phyloP scores from a whole-genome alignment of 257 asterid species.

The Hygrophila difformis region DNA sequence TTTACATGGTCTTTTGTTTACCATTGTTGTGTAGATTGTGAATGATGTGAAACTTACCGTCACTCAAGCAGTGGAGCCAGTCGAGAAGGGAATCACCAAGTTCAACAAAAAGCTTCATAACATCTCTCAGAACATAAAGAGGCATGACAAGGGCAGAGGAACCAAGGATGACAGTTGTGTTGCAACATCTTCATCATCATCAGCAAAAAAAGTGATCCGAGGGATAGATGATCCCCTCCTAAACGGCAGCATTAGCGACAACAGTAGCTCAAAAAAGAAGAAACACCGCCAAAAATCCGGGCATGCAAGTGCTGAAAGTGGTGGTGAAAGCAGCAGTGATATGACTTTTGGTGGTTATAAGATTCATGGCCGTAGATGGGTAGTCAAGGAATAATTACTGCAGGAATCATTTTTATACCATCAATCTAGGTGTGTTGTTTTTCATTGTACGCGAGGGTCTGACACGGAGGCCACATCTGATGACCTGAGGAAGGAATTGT shows the following conservation, averaged over 20 bases:
- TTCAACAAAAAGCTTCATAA: slow-evolving; percentile 66
- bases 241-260: slow-evolving; percentile 82
- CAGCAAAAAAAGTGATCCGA: slow-evolving; percentile 48
- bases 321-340: slow-evolving; percentile 73
- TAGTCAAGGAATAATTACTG: slow-evolving; percentile 72
- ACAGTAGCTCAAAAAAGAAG: slow-evolving; percentile 53
- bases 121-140: slow-evolving; percentile 84
- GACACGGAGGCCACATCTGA: no score
- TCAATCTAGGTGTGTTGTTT: no score
- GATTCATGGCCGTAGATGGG: slow-evolving; percentile 83
- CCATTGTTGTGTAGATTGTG: slow-evolving; percentile 97
- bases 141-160: slow-evolving; percentile 51
- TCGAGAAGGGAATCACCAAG: slow-evolving; percentile 82
- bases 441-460: no score
- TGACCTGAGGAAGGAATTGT: no score
- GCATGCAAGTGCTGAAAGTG: slow-evolving; percentile 84
- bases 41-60: slow-evolving; percentile 87
- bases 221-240: slow-evolving; percentile 95
- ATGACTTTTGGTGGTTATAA: slow-evolving; percentile 46
- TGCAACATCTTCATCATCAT: slow-evolving; percentile 39
- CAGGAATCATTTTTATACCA: no score
- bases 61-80: slow-evolving; percentile 89
- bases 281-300: slow-evolving; percentile 67
- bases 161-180: slow-evolving; percentile 72
- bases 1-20: no score